Conservation (phyloP, 2,329 filamentous ascomycete species). For the Nemania sp. region DNA sequence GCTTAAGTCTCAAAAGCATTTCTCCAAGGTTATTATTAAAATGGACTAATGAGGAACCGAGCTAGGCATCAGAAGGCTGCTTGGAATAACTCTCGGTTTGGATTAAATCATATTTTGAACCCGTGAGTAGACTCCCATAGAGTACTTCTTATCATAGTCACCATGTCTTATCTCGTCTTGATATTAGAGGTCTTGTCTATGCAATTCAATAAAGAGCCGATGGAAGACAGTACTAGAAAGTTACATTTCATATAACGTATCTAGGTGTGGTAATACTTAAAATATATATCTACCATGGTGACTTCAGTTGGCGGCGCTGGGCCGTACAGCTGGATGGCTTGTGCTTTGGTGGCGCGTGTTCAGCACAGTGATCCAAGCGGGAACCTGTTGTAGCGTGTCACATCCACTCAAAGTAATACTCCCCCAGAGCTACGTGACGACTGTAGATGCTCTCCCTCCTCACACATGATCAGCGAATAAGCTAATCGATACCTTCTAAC, state of each 20-base stretch:
- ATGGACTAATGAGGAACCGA: slow-evolving; percentile 12
- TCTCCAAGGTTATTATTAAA: slow-evolving; percentile 39
- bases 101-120: no score
- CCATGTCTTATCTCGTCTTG: background rate
- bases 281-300: slow-evolving; percentile 23
- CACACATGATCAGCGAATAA: background rate
- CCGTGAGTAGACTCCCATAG: no score
- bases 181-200: background rate
- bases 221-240: background rate
- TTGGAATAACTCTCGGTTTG: no score
- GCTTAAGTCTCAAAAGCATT: slow-evolving; percentile 38
- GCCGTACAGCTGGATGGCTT: no score
- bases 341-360: background rate
- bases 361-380: background rate
- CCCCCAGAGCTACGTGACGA: background rate
- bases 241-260: background rate
- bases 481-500: background rate
- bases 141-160: background rate
- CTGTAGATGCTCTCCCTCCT: background rate
- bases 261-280: background rate
- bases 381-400: background rate
- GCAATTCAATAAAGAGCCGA: background rate
- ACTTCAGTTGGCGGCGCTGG: no score
- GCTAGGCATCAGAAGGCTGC: no score
- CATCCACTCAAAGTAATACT: background rate